Evolutionary conservation across 352 stramenopile species (phyloP).

Genomic region (Pythium scleroteichum): DNA sequence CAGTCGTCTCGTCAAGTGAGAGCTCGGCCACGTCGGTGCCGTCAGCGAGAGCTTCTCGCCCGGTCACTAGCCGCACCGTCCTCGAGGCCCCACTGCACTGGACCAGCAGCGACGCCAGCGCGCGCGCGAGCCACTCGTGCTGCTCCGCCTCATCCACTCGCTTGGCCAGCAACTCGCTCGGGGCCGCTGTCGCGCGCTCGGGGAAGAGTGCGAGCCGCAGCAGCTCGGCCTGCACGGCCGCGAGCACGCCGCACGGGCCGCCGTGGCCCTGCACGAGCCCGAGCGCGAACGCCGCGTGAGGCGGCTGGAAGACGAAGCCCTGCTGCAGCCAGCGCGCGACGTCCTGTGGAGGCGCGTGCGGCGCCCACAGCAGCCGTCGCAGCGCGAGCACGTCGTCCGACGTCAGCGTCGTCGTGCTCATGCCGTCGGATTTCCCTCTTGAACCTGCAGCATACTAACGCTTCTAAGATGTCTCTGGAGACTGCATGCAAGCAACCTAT

Average conservation of each 20-base stretch:
- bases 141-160: slow-evolving; percentile 6
- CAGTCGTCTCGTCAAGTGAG: background rate
- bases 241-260: slow-evolving; percentile 81
- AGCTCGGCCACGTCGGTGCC: background rate
- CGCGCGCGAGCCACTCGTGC: slow-evolving; percentile 20
- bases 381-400: slow-evolving; percentile 26
- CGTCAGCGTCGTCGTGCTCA: background rate
- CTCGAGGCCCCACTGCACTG: background rate
- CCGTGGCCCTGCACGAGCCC: slow-evolving; percentile 75
- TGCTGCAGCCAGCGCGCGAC: slow-evolving; percentile 54
- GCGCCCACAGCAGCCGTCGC: slow-evolving; percentile 49
- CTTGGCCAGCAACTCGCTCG: slow-evolving; percentile 5
- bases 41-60: background rate
- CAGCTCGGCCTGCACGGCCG: slow-evolving; percentile 74
- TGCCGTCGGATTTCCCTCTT: background rate
- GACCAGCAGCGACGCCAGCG: slow-evolving; percentile 30
- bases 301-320: slow-evolving; percentile 50
- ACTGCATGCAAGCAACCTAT: too few species aligned
- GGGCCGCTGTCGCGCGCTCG: slow-evolving; percentile 3
- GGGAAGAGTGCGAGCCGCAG: slow-evolving; percentile 58
- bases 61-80: slow-evolving; percentile 2
- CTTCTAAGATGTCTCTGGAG: too few species aligned
- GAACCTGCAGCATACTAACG: too few species aligned
- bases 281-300: slow-evolving; percentile 39
- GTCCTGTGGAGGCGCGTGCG: slow-evolving; percentile 29